Percentiles rank a stretch among this genome's conserved stretches.
Evolutionary conservation across 345 rosid species (phyloP).

Genomic region (Eucalyptus rudis): DNA sequence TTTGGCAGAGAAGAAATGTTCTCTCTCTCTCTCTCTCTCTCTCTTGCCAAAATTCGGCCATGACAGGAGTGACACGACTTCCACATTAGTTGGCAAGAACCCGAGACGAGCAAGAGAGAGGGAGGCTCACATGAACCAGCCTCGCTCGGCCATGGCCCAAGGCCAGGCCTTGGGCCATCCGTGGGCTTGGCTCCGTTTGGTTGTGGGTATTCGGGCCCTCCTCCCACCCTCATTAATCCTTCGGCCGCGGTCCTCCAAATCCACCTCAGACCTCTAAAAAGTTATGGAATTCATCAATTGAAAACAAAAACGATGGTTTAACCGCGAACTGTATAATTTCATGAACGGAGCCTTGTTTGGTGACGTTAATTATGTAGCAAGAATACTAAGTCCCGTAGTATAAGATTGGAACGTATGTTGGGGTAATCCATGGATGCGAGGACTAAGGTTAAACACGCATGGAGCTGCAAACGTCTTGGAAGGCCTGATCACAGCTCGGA

Average conservation of each 20-base stretch:
- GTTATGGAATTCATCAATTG: background rate
- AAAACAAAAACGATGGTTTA: background rate
- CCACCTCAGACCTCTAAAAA: background rate
- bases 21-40: background rate
- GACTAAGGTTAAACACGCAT: background rate
- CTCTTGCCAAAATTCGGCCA: background rate
- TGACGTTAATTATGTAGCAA: background rate
- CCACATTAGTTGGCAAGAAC: background rate
- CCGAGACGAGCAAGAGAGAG: background rate
- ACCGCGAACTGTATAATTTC: background rate
- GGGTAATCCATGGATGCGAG: background rate
- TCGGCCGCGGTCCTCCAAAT: background rate
- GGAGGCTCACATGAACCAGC: background rate
- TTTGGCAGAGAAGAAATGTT: background rate
- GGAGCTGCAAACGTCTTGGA: background rate
- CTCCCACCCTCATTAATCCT: background rate
- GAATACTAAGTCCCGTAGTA: background rate
- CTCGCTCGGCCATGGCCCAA: background rate
- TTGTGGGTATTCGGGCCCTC: background rate
- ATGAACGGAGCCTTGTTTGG: background rate
- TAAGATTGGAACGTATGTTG: background rate
- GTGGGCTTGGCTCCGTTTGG: background rate
- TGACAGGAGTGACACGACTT: background rate
- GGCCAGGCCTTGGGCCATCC: background rate
- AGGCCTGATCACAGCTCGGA: background rate